phyloP scores from a whole-genome alignment of 1,284 basidiomycete genomes.

The Ustilago sp. region DNA sequence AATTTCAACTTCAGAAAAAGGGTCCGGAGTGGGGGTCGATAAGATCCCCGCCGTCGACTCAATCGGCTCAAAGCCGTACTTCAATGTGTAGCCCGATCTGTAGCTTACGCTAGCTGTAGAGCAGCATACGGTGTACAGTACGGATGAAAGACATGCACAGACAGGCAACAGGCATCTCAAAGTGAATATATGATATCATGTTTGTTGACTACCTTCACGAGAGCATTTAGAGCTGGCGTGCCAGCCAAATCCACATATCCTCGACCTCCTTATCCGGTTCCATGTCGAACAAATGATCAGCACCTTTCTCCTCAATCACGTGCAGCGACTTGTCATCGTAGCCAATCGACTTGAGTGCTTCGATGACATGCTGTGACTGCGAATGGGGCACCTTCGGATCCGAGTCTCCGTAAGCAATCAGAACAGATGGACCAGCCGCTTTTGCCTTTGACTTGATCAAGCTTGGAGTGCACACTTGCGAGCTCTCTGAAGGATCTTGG shows the following conservation, averaged over 20 bases:
- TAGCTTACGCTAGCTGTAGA: not conserved
- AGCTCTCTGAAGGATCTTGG: slow-evolving; percentile 14
- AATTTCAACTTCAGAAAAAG: too few species aligned
- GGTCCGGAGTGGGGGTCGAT: not conserved
- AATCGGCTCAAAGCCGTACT: not conserved
- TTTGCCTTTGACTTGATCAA: slow-evolving; percentile 26
- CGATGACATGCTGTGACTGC: slow-evolving; percentile 48
- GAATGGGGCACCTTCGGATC: slow-evolving; percentile 50
- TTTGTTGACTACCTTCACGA: not conserved
- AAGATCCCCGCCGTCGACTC: slow-evolving; percentile 4
- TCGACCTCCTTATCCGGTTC: slow-evolving; percentile 37
- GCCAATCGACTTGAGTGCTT: slow-evolving; percentile 39
- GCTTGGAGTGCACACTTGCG: slow-evolving; percentile 34
- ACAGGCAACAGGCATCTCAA: not conserved
- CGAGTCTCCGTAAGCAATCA: slow-evolving; percentile 52
- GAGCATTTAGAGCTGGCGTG: slow-evolving; percentile 12
- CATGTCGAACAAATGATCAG: slow-evolving; percentile 52
- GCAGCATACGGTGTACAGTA: not conserved
- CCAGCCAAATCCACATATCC: slow-evolving; percentile 41
- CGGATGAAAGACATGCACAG: not conserved
- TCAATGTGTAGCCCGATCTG: not conserved
- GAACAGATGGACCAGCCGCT: slow-evolving; percentile 15
- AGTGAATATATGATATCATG: not conserved
- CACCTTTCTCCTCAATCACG: slow-evolving; percentile 34
- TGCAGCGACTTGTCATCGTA: slow-evolving; percentile 25